Conservation (phyloP, 2,329 filamentous ascomycete genomes). For the Mollisia scopiformis region DNA sequence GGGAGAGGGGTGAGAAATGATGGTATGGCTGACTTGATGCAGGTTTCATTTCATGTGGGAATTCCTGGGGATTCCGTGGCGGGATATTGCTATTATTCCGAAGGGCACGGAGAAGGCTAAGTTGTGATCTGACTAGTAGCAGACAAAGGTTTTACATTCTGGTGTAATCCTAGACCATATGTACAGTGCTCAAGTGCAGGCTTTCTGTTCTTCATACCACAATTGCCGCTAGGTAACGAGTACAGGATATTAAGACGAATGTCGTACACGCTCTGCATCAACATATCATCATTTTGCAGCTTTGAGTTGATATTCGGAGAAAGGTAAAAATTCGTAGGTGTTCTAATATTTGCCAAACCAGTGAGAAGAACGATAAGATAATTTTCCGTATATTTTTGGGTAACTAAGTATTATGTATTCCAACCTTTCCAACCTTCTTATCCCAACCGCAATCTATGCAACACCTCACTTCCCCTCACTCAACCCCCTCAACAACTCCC, state of each 20-base stretch:
- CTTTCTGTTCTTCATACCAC: constrained; percentile 38
- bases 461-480: constrained; percentile 14
- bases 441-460: neutral
- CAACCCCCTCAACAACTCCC: constrained; percentile 22
- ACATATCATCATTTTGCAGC: too few species aligned
- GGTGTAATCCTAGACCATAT: too few species aligned
- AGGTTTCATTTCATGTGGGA: constrained; percentile 72
- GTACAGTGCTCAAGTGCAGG: constrained; percentile 19
- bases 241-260: too few species aligned
- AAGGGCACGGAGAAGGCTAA: constrained; percentile 21
- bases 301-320: too few species aligned
- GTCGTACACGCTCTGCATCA: too few species aligned
- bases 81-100: constrained; percentile 52
- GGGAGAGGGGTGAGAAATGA: neutral
- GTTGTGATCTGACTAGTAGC: too few species aligned
- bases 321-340: too few species aligned
- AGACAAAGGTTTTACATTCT: too few species aligned
- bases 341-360: too few species aligned
- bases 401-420: neutral
- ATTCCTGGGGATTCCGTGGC: constrained; percentile 63
- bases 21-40: neutral
- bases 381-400: too few species aligned
- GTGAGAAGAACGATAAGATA: too few species aligned
- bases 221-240: too few species aligned
- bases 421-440: neutral